Conservation (phyloP, 306 rosid genomes). For the Quercus gilva region DNA sequence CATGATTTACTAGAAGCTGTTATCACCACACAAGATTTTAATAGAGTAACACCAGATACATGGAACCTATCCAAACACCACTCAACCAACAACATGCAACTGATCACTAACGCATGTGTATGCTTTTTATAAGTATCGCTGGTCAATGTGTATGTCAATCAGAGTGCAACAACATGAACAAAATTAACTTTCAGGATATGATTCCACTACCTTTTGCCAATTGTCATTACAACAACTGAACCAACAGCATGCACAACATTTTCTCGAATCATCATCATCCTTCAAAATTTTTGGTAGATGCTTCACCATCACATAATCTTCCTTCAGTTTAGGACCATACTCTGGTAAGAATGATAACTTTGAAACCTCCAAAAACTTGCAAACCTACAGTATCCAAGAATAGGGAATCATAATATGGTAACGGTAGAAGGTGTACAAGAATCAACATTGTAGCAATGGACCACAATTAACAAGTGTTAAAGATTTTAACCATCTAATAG, state of each 20-base stretch:
- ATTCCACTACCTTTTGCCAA: slow-evolving; percentile 87
- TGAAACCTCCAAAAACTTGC: slow-evolving; percentile 98
- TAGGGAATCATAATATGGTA: slow-evolving; percentile 5
- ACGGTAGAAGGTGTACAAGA: slow-evolving; percentile 15
- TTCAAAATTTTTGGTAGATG: slow-evolving; percentile 75
- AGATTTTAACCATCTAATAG: not conserved
- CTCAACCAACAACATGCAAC: not conserved
- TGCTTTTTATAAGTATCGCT: not conserved
- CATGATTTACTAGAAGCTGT: not conserved
- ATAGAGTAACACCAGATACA: not conserved
- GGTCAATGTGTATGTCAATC: not conserved
- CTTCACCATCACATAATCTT: slow-evolving; percentile 92
- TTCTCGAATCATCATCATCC: slow-evolving; percentile 63
- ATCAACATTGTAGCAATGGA: slow-evolving; percentile 10
- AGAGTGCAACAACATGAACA: slow-evolving; percentile 10
- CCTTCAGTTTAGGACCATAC: slow-evolving; percentile 94
- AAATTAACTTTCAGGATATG: slow-evolving; percentile 3
- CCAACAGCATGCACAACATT: slow-evolving; percentile 70
- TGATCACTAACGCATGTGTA: not conserved
- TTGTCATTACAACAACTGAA: slow-evolving; percentile 91
- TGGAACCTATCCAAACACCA: not conserved
- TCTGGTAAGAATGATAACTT: slow-evolving; percentile 89
- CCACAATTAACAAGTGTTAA: not conserved
- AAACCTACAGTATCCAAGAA: slow-evolving; percentile 60
- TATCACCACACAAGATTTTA: not conserved